phyloP scores from a whole-genome alignment of 192 early-diverging fungal species.

The Mortierella hygrophila region DNA sequence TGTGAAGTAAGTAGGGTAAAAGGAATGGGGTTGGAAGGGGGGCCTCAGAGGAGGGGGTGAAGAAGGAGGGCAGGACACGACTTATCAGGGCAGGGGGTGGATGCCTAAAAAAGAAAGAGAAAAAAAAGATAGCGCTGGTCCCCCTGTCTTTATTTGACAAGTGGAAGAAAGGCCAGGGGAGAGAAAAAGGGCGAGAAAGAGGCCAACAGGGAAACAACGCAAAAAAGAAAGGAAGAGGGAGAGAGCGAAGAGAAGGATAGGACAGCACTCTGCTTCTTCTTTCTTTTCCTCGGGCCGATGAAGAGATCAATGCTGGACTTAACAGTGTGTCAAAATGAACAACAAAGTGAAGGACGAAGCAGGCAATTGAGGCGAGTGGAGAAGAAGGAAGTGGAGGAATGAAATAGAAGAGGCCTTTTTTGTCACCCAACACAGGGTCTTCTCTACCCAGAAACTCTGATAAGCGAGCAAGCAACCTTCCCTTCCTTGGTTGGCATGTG shows the following conservation, averaged over 20 bases:
- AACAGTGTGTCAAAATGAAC: neutral
- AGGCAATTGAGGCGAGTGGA: neutral
- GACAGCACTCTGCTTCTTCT: neutral
- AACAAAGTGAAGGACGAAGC: neutral
- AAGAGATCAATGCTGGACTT: neutral
- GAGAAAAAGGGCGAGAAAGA: neutral
- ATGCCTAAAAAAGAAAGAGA: neutral
- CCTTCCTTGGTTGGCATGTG: neutral
- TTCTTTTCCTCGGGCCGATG: neutral
- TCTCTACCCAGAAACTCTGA: neutral
- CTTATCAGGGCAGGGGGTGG: neutral
- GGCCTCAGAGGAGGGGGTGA: neutral
- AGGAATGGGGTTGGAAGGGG: slow-evolving; percentile 1
- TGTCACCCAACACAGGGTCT: neutral
- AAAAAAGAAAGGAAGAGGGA: neutral
- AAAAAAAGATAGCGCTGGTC: neutral
- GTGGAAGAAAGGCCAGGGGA: neutral
- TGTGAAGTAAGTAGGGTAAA: neutral
- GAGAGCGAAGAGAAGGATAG: too few relatives aligned
- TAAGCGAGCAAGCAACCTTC: neutral
- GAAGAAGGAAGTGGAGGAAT: neutral
- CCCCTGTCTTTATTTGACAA: neutral
- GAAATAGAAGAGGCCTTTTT: neutral
- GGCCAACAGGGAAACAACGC: neutral
- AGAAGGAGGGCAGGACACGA: neutral